A percentile compares a stretch with the other conserved stretches of the same genome.
These are phyloP conservation scores for Haplosporangium gracile DNA, from an alignment of 192 early-diverging fungal species.

Conservation along the genomic window DNA sequence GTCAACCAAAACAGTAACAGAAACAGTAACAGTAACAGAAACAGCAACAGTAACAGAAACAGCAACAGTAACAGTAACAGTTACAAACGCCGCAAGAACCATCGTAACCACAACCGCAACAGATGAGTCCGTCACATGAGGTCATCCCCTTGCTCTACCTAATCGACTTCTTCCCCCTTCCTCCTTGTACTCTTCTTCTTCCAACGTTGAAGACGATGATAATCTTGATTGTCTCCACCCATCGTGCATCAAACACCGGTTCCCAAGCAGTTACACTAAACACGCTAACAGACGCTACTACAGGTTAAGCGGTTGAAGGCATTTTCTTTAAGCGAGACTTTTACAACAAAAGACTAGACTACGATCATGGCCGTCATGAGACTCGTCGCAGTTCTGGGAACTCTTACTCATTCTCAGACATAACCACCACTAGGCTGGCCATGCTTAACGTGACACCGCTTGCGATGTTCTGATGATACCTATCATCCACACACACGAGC, in stretches of 20 bases:
- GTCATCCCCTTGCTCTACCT: not conserved
- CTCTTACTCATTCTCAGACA: not conserved
- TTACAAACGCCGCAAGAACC: not conserved
- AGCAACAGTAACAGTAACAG: not conserved
- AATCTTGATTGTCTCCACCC: not conserved
- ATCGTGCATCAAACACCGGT: too few species aligned
- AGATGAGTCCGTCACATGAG: too few species aligned
- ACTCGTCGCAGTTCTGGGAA: too few species aligned
- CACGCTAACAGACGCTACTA: not conserved
- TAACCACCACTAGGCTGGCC: not conserved
- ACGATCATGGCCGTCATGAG: too few species aligned
- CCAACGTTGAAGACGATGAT: too few species aligned
- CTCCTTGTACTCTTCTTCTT: not conserved
- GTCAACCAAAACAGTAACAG: not conserved
- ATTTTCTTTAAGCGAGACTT: not conserved
- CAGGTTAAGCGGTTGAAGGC: not conserved
- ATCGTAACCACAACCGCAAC: not conserved
- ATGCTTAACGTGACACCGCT: too few species aligned
- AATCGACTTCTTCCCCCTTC: not conserved
- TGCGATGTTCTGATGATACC: too few species aligned
- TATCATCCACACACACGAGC: too few species aligned
- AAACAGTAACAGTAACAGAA: not conserved
- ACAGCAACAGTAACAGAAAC: not conserved
- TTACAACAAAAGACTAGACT: not conserved
- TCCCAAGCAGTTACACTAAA: not conserved